Evolutionary conservation across 2,329 filamentous ascomycete genomes (phyloP).

Genomic region (Nothopassalora personata): DNA sequence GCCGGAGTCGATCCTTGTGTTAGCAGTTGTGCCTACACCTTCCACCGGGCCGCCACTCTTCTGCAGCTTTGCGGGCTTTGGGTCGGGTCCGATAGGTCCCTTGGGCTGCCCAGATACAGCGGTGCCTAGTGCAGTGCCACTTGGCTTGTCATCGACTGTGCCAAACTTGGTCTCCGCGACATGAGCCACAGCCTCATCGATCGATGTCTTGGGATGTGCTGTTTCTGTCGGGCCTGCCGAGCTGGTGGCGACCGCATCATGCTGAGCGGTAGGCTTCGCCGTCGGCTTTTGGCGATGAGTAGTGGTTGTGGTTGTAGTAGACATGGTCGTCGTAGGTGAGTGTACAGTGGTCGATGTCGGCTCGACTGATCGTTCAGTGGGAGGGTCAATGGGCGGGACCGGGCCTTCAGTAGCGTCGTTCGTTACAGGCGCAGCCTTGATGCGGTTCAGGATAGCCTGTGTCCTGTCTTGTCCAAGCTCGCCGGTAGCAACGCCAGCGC

Average conservation of each 20-base stretch:
- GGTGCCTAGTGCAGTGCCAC: background rate
- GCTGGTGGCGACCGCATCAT: background rate
- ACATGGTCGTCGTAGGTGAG: background rate
- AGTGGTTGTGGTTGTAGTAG: background rate
- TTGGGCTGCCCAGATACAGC: background rate
- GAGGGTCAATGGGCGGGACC: background rate
- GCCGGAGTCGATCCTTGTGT: background rate
- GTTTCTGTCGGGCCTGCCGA: background rate
- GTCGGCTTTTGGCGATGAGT: background rate
- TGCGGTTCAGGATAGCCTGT: background rate
- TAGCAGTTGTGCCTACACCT: background rate
- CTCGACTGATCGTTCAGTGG: background rate
- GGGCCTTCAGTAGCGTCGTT: background rate
- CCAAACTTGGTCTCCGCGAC: background rate
- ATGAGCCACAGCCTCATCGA: background rate
- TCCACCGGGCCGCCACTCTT: background rate
- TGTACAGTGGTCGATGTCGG: background rate
- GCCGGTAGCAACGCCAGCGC: background rate
- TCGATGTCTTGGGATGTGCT: background rate
- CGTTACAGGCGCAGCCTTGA: background rate
- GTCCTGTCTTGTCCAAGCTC: background rate
- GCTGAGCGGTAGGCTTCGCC: background rate
- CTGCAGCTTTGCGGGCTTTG: constrained; percentile 3
- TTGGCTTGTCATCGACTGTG: background rate
- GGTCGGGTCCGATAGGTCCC: background rate